Percentiles rank a stretch among this genome's conserved stretches.
These are phyloP conservation scores for Macrotyloma uniflorum DNA, from an alignment of 306 rosid species.

Conservation along the genomic window DNA sequence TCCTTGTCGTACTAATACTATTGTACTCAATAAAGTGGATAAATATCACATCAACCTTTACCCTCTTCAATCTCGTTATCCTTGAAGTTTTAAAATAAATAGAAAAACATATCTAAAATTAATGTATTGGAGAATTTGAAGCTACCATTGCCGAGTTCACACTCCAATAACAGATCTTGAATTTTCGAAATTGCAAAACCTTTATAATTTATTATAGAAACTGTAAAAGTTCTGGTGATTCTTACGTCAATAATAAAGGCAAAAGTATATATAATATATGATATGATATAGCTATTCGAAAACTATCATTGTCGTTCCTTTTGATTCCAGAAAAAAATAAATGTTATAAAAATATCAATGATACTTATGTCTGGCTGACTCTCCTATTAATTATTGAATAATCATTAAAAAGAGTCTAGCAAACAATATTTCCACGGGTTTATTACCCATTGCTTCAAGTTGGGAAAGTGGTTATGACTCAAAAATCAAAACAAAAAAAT, in stretches of 20 bases:
- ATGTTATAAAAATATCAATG: not conserved
- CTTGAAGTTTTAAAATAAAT: not conserved
- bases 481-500: not conserved
- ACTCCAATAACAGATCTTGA: slow-evolving; percentile 53
- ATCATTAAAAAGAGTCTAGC: not conserved
- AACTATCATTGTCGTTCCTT: slow-evolving; percentile 14
- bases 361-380: not conserved
- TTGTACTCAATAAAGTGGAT: not conserved
- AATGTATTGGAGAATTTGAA: slow-evolving; percentile 13
- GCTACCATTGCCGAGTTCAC: slow-evolving; percentile 28
- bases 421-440: not conserved
- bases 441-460: not conserved
- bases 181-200: slow-evolving; percentile 42
- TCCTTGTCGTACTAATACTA: not conserved
- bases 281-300: not conserved
- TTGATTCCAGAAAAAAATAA: not conserved
- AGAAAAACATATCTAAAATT: not conserved
- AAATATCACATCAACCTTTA: not conserved
- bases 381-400: slow-evolving; percentile 21
- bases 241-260: not conserved
- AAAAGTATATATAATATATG: not conserved
- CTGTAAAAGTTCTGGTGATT: not conserved
- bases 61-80: not conserved
- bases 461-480: not conserved
- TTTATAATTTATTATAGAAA: not conserved